Evolutionary conservation across 2,329 filamentous ascomycete genomes (phyloP).

Genomic region (Eurotiales sp.): DNA sequence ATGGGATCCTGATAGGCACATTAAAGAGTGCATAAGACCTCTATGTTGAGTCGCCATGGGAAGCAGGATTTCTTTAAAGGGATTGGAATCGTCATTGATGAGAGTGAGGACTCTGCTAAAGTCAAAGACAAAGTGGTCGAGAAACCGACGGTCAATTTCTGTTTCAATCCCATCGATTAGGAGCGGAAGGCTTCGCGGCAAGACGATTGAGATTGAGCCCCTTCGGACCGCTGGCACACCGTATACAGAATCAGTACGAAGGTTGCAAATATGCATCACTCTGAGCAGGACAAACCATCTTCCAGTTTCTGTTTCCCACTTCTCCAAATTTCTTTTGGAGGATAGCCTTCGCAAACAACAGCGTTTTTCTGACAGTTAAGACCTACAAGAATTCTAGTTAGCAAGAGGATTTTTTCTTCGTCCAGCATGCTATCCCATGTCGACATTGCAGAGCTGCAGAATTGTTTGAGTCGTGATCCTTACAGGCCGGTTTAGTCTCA

Average conservation of each 20-base stretch:
- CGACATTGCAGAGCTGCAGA: neutral
- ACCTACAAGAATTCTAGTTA: neutral
- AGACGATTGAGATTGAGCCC: conserved; percentile 29
- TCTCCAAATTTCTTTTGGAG: conserved; percentile 81
- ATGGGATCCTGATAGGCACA: conserved; percentile 79
- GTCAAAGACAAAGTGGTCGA: conserved; percentile 76
- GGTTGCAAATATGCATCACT: neutral
- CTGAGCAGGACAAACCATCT: conserved; percentile 46
- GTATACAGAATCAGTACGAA: conserved; percentile 3
- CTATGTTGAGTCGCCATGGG: conserved; percentile 75
- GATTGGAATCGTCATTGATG: conserved; percentile 75
- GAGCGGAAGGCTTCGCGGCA: conserved; percentile 48
- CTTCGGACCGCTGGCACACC: conserved; percentile 26
- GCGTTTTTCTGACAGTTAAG: conserved; percentile 92
- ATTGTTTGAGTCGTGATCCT: conserved; percentile 16
- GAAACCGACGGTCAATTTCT: conserved; percentile 71
- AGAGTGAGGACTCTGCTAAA: conserved; percentile 79
- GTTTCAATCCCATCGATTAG: conserved; percentile 81
- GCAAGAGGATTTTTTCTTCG: neutral
- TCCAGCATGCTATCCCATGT: neutral
- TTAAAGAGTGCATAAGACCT: conserved; percentile 84
- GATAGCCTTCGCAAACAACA: conserved; percentile 86
- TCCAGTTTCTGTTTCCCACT: conserved; percentile 74
- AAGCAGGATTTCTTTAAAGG: conserved; percentile 78
- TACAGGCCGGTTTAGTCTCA: conserved; percentile 41